Conservation (phyloP, 306 rosid species). For the Quercus agrifolia region DNA sequence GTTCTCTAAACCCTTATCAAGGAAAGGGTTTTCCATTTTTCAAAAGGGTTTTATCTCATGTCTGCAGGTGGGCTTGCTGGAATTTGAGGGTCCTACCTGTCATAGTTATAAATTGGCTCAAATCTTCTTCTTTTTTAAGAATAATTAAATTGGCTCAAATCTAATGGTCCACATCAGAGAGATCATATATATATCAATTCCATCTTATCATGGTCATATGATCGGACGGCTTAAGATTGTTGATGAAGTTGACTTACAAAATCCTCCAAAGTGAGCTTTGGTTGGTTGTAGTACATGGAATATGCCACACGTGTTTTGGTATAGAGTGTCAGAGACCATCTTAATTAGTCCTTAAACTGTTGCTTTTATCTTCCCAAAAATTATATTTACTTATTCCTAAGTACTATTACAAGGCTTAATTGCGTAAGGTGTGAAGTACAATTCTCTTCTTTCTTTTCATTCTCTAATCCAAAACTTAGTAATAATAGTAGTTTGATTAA, state of each 20-base stretch:
- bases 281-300: background rate
- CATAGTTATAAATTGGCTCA: slow-evolving; percentile 34
- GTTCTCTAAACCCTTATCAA: slow-evolving; percentile 19
- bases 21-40: background rate
- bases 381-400: too few species aligned
- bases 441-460: too few species aligned
- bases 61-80: background rate
- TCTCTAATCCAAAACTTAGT: too few species aligned
- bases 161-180: slow-evolving; percentile 37
- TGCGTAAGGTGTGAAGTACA: too few species aligned
- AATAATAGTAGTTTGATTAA: too few species aligned
- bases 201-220: background rate
- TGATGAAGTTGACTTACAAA: slow-evolving; percentile 14
- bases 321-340: too few species aligned
- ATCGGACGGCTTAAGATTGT: background rate
- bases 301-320: background rate
- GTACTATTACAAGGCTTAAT: too few species aligned
- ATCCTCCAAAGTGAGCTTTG: slow-evolving; percentile 4
- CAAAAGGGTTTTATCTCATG: slow-evolving; percentile 19
- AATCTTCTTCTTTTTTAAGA: slow-evolving; percentile 14
- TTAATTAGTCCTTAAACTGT: too few species aligned
- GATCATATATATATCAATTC: slow-evolving; percentile 32
- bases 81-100: slow-evolving; percentile 36
- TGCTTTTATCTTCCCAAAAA: too few species aligned
- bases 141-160: slow-evolving; percentile 28